Conservation (phyloP, 345 rosid genomes). For the Hypericum perforatum region DNA sequence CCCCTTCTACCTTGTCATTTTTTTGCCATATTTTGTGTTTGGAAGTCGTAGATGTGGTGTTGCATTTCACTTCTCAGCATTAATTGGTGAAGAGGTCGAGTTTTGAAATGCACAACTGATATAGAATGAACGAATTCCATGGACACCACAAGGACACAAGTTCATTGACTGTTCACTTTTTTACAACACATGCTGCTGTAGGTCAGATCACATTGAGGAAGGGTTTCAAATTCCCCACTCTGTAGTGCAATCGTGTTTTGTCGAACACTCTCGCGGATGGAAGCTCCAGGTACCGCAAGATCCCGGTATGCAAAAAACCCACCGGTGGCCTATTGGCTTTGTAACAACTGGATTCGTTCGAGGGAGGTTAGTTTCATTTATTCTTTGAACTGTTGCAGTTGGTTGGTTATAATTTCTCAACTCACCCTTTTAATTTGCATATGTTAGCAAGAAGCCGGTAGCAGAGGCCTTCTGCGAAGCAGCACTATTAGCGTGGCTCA, state of each 20-base stretch:
- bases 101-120: too few species aligned
- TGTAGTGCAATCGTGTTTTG: slow-evolving; percentile 51
- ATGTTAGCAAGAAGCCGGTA: slow-evolving; percentile 43
- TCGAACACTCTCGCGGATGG: slow-evolving; percentile 57
- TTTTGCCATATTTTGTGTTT: not conserved
- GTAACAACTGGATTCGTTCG: slow-evolving; percentile 69
- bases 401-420: not conserved
- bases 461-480: slow-evolving; percentile 72
- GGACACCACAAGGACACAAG: not conserved
- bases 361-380: slow-evolving; percentile 50
- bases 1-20: not conserved
- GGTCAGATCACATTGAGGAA: slow-evolving; percentile 31
- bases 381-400: not conserved
- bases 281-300: slow-evolving; percentile 53
- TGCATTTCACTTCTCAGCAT: too few species aligned
- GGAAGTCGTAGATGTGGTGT: not conserved
- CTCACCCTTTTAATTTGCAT: not conserved
- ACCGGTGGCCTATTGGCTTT: slow-evolving; percentile 74
- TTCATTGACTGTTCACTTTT: not conserved
- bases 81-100: too few species aligned
- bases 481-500: slow-evolving; percentile 42
- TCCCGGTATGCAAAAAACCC: slow-evolving; percentile 27
- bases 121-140: too few species aligned
- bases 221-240: slow-evolving; percentile 46
- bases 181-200: slow-evolving; percentile 14